Percentiles rank a stretch among this genome's conserved stretches.
Conservation (phyloP, 805 yeast genomes). For the Scheffersomyces spartinae region DNA sequence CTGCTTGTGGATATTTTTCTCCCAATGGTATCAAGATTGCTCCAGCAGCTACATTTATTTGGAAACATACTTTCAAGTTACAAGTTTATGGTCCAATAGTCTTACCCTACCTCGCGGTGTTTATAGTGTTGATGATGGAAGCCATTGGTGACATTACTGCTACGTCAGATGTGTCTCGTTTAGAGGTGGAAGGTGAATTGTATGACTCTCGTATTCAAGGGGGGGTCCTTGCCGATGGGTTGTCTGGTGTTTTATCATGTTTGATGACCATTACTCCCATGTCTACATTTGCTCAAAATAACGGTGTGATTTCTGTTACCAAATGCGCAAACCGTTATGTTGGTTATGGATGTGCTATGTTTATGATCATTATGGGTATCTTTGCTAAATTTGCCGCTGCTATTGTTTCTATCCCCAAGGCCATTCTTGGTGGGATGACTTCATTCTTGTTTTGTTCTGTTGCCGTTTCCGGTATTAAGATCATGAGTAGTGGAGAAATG, state of each 20-base stretch:
- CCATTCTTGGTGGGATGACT: conserved; percentile 85
- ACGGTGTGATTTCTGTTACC: conserved; percentile 87
- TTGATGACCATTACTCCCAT: conserved; percentile 79
- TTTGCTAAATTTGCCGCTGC: conserved; percentile 85
- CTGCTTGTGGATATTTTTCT: conserved; percentile 77
- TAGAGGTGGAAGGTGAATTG: conserved; percentile 69
- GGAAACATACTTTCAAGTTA: conserved; percentile 79
- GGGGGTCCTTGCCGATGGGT: conserved; percentile 82
- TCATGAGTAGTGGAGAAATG: conserved; percentile 49
- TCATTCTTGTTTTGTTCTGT: conserved; percentile 67
- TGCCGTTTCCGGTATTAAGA: conserved; percentile 62
- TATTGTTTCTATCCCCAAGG: conserved; percentile 67
- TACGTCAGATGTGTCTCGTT: conserved; percentile 80
- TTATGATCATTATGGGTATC: conserved; percentile 75
- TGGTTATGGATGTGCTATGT: conserved; percentile 72
- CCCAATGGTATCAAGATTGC: conserved; percentile 48
- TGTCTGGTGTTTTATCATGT: conserved; percentile 68
- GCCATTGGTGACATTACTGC: conserved; percentile 94
- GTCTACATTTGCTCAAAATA: conserved; percentile 90
- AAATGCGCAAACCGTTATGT: conserved; percentile 80
- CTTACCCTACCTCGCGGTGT: conserved; percentile 75
- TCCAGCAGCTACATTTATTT: conserved; percentile 72
- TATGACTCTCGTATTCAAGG: conserved; percentile 88
- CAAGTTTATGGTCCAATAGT: conserved; percentile 77
- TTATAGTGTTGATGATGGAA: conserved; percentile 78